Evolutionary conservation across 2,329 filamentous ascomycete genomes (phyloP).

Genomic region (Trichoderma koningii): DNA sequence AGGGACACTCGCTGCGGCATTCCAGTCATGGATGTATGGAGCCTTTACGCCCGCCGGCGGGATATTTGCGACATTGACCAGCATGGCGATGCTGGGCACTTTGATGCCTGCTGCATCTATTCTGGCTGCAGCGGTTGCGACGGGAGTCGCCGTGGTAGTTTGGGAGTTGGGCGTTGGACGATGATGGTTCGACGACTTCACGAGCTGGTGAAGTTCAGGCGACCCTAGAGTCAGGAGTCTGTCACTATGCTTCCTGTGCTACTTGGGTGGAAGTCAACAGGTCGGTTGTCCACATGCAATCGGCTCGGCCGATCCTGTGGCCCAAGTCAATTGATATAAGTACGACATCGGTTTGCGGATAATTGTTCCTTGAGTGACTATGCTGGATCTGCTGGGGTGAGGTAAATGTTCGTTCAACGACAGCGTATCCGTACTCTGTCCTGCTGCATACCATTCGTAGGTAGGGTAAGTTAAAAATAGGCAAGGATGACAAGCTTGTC

Average conservation of each 20-base stretch:
- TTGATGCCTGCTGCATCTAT: conserved; percentile 25
- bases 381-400: too few species aligned
- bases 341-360: too few species aligned
- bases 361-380: too few species aligned
- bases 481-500: too few species aligned
- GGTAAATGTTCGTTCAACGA: background rate
- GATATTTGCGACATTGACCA: conserved; percentile 22
- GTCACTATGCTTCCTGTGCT: too few species aligned
- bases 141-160: conserved; percentile 3
- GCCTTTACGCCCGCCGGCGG: conserved; percentile 22
- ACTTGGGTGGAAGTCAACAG: too few species aligned
- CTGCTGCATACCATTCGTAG: background rate
- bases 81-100: conserved; percentile 25
- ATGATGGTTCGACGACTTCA: background rate
- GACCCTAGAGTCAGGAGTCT: too few species aligned
- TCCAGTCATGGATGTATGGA: conserved; percentile 26
- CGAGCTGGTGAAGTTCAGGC: too few species aligned
- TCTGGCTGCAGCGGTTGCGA: conserved; percentile 9
- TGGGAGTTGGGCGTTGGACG: conserved; percentile 13
- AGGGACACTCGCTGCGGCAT: conserved; percentile 23
- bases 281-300: background rate
- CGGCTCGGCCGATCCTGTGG: too few species aligned
- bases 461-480: background rate
- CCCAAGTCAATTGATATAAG: too few species aligned
- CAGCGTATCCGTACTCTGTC: background rate